phyloP scores from a whole-genome alignment of 2,329 filamentous ascomycete species.

The Fusarium odoratissimum region DNA sequence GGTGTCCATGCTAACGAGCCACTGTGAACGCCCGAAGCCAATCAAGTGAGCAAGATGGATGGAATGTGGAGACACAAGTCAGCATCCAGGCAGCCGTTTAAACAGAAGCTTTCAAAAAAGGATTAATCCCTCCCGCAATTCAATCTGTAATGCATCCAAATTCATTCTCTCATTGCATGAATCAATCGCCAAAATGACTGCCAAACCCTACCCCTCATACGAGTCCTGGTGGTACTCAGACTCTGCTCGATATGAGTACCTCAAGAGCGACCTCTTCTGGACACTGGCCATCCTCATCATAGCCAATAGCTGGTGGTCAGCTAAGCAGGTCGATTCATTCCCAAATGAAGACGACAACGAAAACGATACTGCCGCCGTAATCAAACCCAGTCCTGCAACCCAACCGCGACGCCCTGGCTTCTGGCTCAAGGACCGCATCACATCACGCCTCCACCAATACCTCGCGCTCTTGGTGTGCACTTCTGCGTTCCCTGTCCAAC shows the following conservation, averaged over 20 bases:
- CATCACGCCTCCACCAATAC: slow-evolving; percentile 4
- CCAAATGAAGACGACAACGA: neutral
- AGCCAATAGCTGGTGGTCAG: slow-evolving; percentile 22
- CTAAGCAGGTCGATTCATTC: slow-evolving; percentile 4
- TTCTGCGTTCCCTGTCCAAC: neutral
- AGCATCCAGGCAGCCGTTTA: slow-evolving; percentile 16
- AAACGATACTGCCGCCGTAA: neutral
- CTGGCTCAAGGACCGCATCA: slow-evolving; percentile 14
- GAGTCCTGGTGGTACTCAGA: slow-evolving; percentile 26
- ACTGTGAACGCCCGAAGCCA: neutral
- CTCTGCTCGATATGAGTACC: slow-evolving; percentile 18
- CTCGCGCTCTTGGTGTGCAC: neutral
- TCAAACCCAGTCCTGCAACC: neutral
- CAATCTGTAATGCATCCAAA: neutral
- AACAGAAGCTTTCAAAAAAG: neutral
- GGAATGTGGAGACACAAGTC: neutral
- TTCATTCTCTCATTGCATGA: neutral
- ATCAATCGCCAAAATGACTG: neutral
- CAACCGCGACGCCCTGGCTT: neutral
- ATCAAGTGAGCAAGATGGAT: neutral
- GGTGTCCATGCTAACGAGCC: neutral
- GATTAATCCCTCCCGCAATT: no score
- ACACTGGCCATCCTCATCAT: slow-evolving; percentile 10
- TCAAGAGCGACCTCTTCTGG: slow-evolving; percentile 32
- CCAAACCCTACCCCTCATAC: neutral